These are phyloP conservation scores for Mycena olivaceomarginata DNA, from an alignment of 768 basidiomycete genomes.

Conservation along the genomic window DNA sequence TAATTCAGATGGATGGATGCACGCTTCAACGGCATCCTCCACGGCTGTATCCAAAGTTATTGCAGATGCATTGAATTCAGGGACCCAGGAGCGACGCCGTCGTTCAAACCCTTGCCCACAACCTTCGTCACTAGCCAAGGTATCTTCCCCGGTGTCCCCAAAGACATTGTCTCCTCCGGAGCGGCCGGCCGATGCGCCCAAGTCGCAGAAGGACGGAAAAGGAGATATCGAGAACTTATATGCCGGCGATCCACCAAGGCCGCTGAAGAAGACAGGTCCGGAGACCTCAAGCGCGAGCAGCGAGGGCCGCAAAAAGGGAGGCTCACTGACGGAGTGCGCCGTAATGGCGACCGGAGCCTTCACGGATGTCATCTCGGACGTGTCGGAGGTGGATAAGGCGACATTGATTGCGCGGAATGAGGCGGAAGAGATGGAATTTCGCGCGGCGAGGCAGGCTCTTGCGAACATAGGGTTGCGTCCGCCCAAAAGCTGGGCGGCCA, in stretches of 20 bases:
- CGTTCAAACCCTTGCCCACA: too few species aligned
- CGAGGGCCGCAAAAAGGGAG: conserved; percentile 76
- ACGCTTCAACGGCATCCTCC: conserved; percentile 57
- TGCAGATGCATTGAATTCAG: too few species aligned
- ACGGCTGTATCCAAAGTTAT: conserved; percentile 58
- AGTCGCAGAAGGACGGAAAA: too few species aligned
- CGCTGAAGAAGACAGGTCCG: too few species aligned
- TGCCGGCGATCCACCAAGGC: too few species aligned
- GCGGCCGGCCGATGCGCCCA: too few species aligned
- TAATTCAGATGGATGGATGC: conserved; percentile 64
- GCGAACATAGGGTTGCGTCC: conserved; percentile 84
- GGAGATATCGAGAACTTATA: too few species aligned
- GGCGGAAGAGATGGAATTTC: conserved; percentile 88
- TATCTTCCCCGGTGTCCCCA: too few species aligned
- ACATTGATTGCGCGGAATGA: conserved; percentile 86
- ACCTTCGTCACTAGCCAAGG: too few species aligned
- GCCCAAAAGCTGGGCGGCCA: conserved; percentile 57
- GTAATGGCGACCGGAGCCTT: conserved; percentile 92
- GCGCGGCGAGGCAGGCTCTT: conserved; percentile 86
- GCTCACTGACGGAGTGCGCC: conserved; percentile 76
- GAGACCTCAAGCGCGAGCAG: too few species aligned
- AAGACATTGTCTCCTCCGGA: too few species aligned
- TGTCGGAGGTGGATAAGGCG: conserved; percentile 92
- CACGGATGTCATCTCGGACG: conserved; percentile 94
- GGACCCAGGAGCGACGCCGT: too few species aligned